Evolutionary conservation across 164 flowering plant genomes (phyloP), one percentile per base, ranked within the genome.

Genomic region (Vitis vinifera): DNA sequence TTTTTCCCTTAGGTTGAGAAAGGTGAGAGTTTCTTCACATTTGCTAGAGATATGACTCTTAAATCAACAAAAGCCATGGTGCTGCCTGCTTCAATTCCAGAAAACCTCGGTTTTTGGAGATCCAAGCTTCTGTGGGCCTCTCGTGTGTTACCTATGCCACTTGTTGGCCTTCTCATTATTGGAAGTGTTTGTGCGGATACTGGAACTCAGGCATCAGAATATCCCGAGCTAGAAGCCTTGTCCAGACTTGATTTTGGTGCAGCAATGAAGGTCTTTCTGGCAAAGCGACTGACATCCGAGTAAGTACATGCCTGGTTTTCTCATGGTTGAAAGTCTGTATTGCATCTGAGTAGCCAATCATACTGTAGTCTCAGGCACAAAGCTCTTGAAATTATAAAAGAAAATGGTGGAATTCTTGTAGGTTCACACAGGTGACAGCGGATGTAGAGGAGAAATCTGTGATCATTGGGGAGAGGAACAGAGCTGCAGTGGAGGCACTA

Each of bases 71-170:
- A 92, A 84, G 97, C 97, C 56, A 62, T 92, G 73, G 81, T 89
- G 68, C 84, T 85, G 73, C 73, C 89, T 47, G 55, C 81, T 76
- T 60, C 88, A 67, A 65, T 83, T 47, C 87, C 88, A 15, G 91
- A 89, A 72, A 91, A 85, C 73, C 92, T 91, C 71, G 96, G 85
- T 50, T 95, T 92, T 71, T 89, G 89, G 95, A 91, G 87, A 81
- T 92, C 99, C 62, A 92, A 89, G 79, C 99, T 95, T 69, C 78
- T 92, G 23, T 89, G 94, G 96, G 98, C 93, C 64, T 89, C 99
- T 29, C 92, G 98, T 52, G 87, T 88, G 31, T 81, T 95, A 29
- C 99, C 99, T 12, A 95, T 95, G 98, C 98, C 99, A 69, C 97
- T 95, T 71, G 86, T 95, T n/a, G 97, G 99, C 30, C 89, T 95